Base-by-base conservation (phyloP, 805 yeast species). In the Saturnispora dispora region DNA sequence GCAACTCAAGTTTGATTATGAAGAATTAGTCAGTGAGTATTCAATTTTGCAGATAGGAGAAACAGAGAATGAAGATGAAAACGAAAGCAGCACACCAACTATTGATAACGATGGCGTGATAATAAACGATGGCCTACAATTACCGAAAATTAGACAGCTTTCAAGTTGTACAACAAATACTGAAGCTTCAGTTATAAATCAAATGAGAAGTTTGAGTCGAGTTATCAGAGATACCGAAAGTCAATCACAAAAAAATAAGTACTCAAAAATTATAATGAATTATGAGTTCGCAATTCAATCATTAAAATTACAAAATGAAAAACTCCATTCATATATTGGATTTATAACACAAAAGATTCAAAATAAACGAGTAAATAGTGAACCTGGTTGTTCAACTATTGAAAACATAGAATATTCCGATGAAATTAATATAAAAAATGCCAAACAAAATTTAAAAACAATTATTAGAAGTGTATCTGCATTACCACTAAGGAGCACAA, bases 241-340 rank as follows among this genome's bases (percentile, higher is more conserved):
- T 9, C 58, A 61, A 42, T 52, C 57, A 15, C 52, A 59, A 23
- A 60, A 57, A 33, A 58, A 58, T 39, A 58, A 57, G 39, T 63
- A 66, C 48, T 65, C 71, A 35, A 78, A 76, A 58, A 81, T 78
- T 54, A 68, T 77, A 56, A 73, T 72, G 60, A 76, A 72, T 57
- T 66, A 77, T 56, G 71, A 72, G 54, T 78, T 78, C 60, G 81
- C 78, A 60, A 64, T 78, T 47, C 77, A 75, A 59, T 76, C 81
- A 9, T 63, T 78, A 53, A 72, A 74, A 55, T 62, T 78, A 50
- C 82, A 78, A 58, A 78, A 77, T 60, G 83, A 78, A 51, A 78
- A 78, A 58, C 66, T 78, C 36, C 67, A 76, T 51, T 76, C 81
- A 36, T 78, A 77, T 58, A 78, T 78, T 60, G 82, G 82, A 9